phyloP scores from a whole-genome alignment of 2,329 filamentous ascomycete species.

The Ophiostoma sp. region DNA sequence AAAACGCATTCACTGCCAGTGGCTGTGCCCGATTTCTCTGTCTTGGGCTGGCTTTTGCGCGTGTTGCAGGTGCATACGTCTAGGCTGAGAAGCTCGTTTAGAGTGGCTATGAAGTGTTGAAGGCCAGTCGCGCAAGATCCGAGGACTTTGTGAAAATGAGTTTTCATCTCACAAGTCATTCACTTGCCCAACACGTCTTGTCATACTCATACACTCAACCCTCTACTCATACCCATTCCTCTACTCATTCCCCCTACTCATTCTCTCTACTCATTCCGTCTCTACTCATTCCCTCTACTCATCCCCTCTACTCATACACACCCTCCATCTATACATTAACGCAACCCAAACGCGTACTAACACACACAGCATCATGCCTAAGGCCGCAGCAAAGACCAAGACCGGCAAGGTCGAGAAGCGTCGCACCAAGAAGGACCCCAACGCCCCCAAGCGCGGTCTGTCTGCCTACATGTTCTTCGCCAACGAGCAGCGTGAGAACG shows the following conservation, averaged over 20 bases:
- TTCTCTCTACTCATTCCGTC: not conserved
- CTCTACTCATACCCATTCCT: not conserved
- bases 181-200: not conserved
- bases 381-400: slow-evolving; percentile 52
- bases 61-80: too few relatives aligned
- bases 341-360: not conserved
- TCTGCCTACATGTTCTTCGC: slow-evolving; percentile 99
- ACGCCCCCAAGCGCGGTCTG: slow-evolving; percentile 97
- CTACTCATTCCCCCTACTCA: not conserved
- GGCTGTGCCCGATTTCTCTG: too few relatives aligned
- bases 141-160: not conserved
- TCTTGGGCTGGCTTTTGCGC: too few relatives aligned
- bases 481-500: slow-evolving; percentile 97
- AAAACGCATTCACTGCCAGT: too few relatives aligned
- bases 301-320: not conserved
- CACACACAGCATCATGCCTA: slow-evolving; percentile 48
- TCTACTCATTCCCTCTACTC: not conserved
- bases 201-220: not conserved
- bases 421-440: slow-evolving; percentile 70
- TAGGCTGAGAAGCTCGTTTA: too few relatives aligned
- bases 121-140: not conserved
- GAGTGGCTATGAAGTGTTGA: not conserved
- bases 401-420: slow-evolving; percentile 50
- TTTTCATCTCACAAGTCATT: not conserved
- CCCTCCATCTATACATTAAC: not conserved